Base-by-base conservation (phyloP, 2,329 filamentous ascomycete species). In the Torrubiella hemipterigena region DNA sequence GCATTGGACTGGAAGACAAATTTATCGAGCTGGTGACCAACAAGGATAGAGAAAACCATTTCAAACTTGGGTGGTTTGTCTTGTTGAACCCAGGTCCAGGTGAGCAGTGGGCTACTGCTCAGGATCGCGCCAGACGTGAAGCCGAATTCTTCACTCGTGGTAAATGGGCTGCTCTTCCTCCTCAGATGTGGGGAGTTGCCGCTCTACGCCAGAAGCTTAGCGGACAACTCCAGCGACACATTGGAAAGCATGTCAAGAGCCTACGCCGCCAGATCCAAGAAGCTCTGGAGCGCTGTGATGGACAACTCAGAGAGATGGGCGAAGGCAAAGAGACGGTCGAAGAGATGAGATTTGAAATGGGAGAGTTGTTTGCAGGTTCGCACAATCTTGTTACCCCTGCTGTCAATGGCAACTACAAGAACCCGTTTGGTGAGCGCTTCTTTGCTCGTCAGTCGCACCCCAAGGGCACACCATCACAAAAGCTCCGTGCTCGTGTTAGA, bases 341-440 rank as follows among this genome's bases (percentile, higher is more conserved):
- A 37, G 65, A 69, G 51, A 68, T 69, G 65, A 55, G 63, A 11
- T 56, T 66, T 36, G 61, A 69, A 44, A 65, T 69, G 43, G 63
- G 65, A 27, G 65, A 69, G 40, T 54, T 69, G 6, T 69, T 68
- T 37, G 66, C 64, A 0, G 53, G 58, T 1, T 68, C 62, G 19
- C 67, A 66, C 49, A 65, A 68, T 32, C 56, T 69, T n/a, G 63
- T 68, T 22, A 67, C 63, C 2, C 65, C 65, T 4, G 64, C 65
- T 23, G 61, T 68, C 17, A 64, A 68, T 32, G 65, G 65, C 30
- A 67, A 65, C 50, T 69, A 69, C 57, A 69, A 69, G 53, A 68
- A 68, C 36, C 65, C 65, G 0, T 63, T 65, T 12, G 61, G 61
- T 34, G 63, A 65, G 42, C 56, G 52, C 32, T 69, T 69, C 51